Conservation (phyloP, 371 early-diverging fungal species). For the Batkoa obscura region DNA sequence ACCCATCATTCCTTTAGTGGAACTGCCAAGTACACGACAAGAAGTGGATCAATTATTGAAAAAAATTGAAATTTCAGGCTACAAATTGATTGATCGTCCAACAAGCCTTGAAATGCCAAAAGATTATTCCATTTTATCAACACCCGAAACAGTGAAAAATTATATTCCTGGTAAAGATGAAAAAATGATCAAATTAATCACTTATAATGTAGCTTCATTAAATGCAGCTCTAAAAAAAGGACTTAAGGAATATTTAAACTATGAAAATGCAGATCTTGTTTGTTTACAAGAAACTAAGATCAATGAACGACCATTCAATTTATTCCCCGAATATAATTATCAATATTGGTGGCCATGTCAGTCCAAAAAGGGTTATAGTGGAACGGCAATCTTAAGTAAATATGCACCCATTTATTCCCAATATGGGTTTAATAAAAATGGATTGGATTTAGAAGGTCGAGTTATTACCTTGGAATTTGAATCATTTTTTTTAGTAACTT, state of each 20-base stretch:
- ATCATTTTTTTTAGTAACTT: slow-evolving; percentile 40
- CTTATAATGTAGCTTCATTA: slow-evolving; percentile 66
- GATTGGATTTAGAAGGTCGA: slow-evolving; percentile 38
- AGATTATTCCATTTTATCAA: background rate
- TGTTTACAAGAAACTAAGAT: slow-evolving; percentile 79
- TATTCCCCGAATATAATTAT: slow-evolving; percentile 40
- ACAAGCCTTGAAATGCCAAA: background rate
- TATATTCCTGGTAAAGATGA: too few relatives aligned
- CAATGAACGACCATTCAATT: background rate
- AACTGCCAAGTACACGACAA: too few relatives aligned
- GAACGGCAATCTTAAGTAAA: slow-evolving; percentile 62
- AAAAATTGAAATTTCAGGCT: too few relatives aligned
- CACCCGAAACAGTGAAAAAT: background rate
- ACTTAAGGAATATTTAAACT: slow-evolving; percentile 46
- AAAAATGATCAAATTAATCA: slow-evolving; percentile 37
- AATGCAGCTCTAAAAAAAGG: slow-evolving; percentile 62
- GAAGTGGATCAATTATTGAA: too few relatives aligned
- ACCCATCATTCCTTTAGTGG: too few relatives aligned
- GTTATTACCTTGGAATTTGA: slow-evolving; percentile 50
- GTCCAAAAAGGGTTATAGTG: slow-evolving; percentile 68
- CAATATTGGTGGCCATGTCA: slow-evolving; percentile 39
- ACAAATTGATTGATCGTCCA: background rate
- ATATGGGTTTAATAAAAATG: slow-evolving; percentile 35
- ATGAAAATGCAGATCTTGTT: slow-evolving; percentile 68
- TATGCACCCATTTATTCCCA: slow-evolving; percentile 39